A percentile compares a stretch with the other conserved stretches of the same genome.
These are phyloP conservation scores for Teratosphaeria epicoccoides DNA, from an alignment of 2,329 filamentous ascomycete genomes.

Conservation along the genomic window DNA sequence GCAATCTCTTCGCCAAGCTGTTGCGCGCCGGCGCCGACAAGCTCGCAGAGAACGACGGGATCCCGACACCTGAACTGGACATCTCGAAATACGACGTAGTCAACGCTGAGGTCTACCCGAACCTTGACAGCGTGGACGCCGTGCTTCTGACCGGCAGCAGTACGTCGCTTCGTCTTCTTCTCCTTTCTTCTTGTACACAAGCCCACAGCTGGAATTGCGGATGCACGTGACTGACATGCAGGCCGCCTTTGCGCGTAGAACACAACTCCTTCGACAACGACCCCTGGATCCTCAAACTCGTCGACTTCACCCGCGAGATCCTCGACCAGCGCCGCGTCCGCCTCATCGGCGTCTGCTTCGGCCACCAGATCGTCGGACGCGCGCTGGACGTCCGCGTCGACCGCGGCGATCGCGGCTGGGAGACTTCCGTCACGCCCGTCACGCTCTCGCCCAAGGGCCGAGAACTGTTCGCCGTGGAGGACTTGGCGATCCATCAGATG, in stretches of 20 bases:
- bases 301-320: constrained; percentile 54
- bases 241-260: constrained; percentile 33
- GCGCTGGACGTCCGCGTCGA: constrained; percentile 59
- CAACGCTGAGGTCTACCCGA: constrained; percentile 55
- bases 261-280: constrained; percentile 63
- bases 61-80: constrained; percentile 37
- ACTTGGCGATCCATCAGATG: constrained; percentile 69
- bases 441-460: constrained; percentile 59
- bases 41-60: constrained; percentile 35
- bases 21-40: constrained; percentile 40
- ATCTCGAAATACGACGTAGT: constrained; percentile 64
- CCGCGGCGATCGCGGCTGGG: constrained; percentile 62
- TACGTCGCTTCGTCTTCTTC: constrained; percentile 12
- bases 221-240: background rate
- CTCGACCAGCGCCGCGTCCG: constrained; percentile 53
- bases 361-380: constrained; percentile 72
- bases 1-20: constrained; percentile 47
- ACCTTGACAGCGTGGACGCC: constrained; percentile 65
- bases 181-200: no score
- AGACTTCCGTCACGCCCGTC: constrained; percentile 63
- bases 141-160: constrained; percentile 62
- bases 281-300: constrained; percentile 66
- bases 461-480: constrained; percentile 57
- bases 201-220: background rate
- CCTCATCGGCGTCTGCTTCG: constrained; percentile 76